phyloP scores from a whole-genome alignment of 306 rosid species.

The Trichosanthes cucumerina region DNA sequence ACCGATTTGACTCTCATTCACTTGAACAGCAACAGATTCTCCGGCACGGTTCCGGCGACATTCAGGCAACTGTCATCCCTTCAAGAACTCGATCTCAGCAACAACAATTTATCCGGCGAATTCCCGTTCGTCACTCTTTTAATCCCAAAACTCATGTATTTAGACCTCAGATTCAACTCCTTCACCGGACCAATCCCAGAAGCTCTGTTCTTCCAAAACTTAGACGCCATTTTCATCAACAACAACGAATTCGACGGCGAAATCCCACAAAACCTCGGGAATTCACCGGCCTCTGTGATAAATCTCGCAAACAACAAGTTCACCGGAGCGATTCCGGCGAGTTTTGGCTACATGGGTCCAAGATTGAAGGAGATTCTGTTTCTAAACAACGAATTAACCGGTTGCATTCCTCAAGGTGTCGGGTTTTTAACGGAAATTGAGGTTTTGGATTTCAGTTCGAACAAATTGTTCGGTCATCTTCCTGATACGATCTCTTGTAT shows the following conservation, averaged over 20 bases:
- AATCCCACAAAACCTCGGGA: constrained; percentile 71
- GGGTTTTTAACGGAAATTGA: constrained; percentile 76
- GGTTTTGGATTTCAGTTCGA: constrained; percentile 78
- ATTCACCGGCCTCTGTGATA: constrained; percentile 91
- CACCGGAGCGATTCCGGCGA: constrained; percentile 62
- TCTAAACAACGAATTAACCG: constrained; percentile 70
- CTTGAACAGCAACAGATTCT: constrained; percentile 73
- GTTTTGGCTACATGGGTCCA: constrained; percentile 61
- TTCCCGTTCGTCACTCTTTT: constrained; percentile 49
- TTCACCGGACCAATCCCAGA: constrained; percentile 69
- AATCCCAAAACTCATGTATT: constrained; percentile 65
- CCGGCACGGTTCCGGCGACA: constrained; percentile 57
- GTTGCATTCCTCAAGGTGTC: constrained; percentile 88
- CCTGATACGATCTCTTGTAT: constrained; percentile 85
- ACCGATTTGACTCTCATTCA: constrained; percentile 62
- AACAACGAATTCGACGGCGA: constrained; percentile 73
- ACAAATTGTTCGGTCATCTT: constrained; percentile 65
- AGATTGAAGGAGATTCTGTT: constrained; percentile 73
- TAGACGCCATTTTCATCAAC: constrained; percentile 84
- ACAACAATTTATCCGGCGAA: constrained; percentile 72
- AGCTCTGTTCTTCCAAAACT: constrained; percentile 48
- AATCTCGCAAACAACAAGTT: constrained; percentile 74
- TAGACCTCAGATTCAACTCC: constrained; percentile 76
- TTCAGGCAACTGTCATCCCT: constrained; percentile 45
- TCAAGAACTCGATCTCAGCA: constrained; percentile 83